Evolutionary conservation across 345 rosid species (phyloP).

Genomic region (Alliaria petiolata): DNA sequence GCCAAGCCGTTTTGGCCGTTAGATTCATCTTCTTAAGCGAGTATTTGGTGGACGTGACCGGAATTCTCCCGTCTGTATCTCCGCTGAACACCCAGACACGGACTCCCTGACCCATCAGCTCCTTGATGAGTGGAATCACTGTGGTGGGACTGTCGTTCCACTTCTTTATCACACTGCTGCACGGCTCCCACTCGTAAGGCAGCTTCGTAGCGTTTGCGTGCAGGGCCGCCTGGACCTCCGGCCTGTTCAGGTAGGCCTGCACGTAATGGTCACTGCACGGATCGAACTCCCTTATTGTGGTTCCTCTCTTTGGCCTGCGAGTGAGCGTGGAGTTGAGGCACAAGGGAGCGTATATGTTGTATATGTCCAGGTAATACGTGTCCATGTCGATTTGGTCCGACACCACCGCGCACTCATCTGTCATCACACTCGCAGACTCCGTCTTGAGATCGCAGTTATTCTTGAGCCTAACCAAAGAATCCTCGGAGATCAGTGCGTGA

Average conservation of each 20-base stretch:
- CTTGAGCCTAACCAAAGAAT: conserved; percentile 21
- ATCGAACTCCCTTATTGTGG: conserved; percentile 42
- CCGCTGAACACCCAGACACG: conserved; percentile 91
- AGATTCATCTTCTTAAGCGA: conserved; percentile 64
- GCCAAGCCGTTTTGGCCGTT: conserved; percentile 55
- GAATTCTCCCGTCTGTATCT: conserved; percentile 79
- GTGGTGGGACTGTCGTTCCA: conserved; percentile 78
- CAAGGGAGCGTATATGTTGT: conserved; percentile 73
- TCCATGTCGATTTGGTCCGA: conserved; percentile 13
- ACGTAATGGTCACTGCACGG: too few species aligned
- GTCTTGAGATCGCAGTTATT: conserved; percentile 52
- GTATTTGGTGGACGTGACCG: conserved; percentile 72
- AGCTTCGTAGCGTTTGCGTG: conserved; percentile 82
- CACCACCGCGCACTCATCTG: conserved; percentile 43
- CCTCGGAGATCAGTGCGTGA: conserved; percentile 64
- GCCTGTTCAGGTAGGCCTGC: conserved; percentile 60
- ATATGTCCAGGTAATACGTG: conserved; percentile 39
- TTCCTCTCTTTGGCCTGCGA: conserved; percentile 42
- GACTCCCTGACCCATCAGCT: conserved; percentile 49
- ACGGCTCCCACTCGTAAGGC: conserved; percentile 63
- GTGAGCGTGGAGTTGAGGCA: conserved; percentile 56
- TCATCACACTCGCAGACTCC: conserved; percentile 19
- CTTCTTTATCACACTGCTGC: conserved; percentile 46
- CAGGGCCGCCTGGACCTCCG: conserved; percentile 73
- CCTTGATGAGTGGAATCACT: conserved; percentile 52